Conservation (phyloP, 768 basidiomycete species). For the Amanita rubescens region DNA sequence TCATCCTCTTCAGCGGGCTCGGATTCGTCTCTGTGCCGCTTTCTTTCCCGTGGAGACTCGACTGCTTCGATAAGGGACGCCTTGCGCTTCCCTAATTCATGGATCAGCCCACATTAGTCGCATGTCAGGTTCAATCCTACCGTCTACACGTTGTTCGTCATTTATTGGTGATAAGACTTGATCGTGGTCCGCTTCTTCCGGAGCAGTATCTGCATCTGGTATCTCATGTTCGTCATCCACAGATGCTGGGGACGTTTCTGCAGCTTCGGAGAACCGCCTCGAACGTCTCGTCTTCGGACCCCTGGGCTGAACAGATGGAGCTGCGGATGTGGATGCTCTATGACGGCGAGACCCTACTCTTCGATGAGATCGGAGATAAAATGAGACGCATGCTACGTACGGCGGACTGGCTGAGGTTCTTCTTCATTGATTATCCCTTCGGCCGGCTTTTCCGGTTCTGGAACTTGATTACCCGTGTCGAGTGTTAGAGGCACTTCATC, state of each 20-base stretch:
- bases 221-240: slow-evolving; percentile 17
- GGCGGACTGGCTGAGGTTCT: slow-evolving; percentile 28
- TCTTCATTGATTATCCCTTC: slow-evolving; percentile 23
- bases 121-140: slow-evolving; percentile 12
- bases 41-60: slow-evolving; percentile 44
- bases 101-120: neutral
- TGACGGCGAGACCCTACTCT: slow-evolving; percentile 24
- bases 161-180: slow-evolving; percentile 24
- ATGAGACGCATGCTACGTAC: slow-evolving; percentile 18
- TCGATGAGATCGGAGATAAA: neutral
- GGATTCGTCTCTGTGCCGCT: slow-evolving; percentile 59
- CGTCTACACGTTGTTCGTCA: slow-evolving; percentile 23
- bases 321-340: slow-evolving; percentile 26
- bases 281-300: slow-evolving; percentile 23
- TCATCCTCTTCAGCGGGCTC: slow-evolving; percentile 65
- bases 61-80: slow-evolving; percentile 43
- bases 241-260: slow-evolving; percentile 14
- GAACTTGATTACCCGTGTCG: neutral
- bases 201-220: slow-evolving; percentile 19
- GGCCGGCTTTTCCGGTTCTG: slow-evolving; percentile 13
- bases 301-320: slow-evolving; percentile 21
- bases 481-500: neutral
- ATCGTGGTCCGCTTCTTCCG: slow-evolving; percentile 25
- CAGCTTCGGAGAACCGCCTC: slow-evolving; percentile 19
- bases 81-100: slow-evolving; percentile 53